Evolutionary conservation across 2,329 filamentous ascomycete species (phyloP).

Genomic region (Clonostachys solani): DNA sequence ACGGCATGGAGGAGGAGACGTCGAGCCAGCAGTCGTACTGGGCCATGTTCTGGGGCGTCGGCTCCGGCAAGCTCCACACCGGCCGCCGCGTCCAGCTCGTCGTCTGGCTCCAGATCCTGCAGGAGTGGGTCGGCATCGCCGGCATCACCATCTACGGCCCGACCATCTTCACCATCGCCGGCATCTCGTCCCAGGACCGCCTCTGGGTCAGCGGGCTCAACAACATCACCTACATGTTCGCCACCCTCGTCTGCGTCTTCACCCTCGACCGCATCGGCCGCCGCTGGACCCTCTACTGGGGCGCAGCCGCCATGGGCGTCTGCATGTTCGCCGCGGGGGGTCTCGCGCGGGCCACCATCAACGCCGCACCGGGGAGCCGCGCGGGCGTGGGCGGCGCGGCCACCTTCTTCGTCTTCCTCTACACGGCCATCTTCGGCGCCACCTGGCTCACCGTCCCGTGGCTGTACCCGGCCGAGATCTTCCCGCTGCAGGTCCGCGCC

Average conservation of each 20-base stretch:
- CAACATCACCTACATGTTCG: conserved; percentile 52
- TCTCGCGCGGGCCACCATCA: conserved; percentile 48
- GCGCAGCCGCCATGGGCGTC: conserved; percentile 57
- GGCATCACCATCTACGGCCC: conserved; percentile 60
- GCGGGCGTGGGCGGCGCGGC: conserved; percentile 54
- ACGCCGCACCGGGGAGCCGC: conserved; percentile 29
- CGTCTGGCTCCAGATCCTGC: conserved; percentile 68
- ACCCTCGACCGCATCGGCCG: conserved; percentile 66
- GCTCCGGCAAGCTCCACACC: conserved; percentile 61
- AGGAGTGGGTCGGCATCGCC: conserved; percentile 67
- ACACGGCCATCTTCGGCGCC: conserved; percentile 32
- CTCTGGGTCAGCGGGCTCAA: conserved; percentile 59
- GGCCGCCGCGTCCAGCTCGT: conserved; percentile 65
- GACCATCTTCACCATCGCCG: conserved; percentile 62
- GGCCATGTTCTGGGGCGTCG: conserved; percentile 63
- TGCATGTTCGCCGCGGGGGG: conserved; percentile 65
- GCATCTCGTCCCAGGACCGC: conserved; percentile 55
- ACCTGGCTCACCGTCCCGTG: conserved; percentile 50
- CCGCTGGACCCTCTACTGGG: conserved; percentile 67
- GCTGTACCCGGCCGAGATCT: conserved; percentile 71
- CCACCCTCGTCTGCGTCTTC: conserved; percentile 65
- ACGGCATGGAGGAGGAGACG: conserved; percentile 58
- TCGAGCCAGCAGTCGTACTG: conserved; percentile 51
- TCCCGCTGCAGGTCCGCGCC: conserved; percentile 65
- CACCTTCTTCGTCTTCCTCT: conserved; percentile 65